Evolutionary conservation across 164 flowering plant genomes (phyloP).

Genomic region (Stephania japonica): DNA sequence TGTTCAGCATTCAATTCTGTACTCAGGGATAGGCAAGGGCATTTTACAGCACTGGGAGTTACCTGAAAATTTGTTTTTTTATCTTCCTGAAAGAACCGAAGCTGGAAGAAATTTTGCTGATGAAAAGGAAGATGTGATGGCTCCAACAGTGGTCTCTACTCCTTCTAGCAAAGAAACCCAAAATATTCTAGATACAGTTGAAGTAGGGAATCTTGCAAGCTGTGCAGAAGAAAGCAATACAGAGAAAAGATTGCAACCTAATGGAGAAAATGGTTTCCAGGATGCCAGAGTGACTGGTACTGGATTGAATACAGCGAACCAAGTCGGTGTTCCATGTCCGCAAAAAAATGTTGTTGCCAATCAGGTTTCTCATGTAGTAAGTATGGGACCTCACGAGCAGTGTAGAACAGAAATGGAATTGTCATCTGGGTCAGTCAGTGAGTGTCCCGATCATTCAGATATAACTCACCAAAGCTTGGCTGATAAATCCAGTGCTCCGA

Average conservation of each 20-base stretch:
- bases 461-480: conserved; percentile 23
- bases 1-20: conserved; percentile 32
- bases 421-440: conserved; percentile 27
- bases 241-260: conserved; percentile 8
- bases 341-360: conserved; percentile 7
- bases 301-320: conserved; percentile 16
- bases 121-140: conserved; percentile 16
- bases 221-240: conserved; percentile 18
- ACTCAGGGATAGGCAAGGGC: conserved; percentile 54
- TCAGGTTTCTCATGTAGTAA: conserved; percentile 7
- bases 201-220: conserved; percentile 18
- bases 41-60: conserved; percentile 67
- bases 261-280: neutral
- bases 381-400: conserved; percentile 18
- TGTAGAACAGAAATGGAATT: conserved; percentile 17
- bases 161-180: conserved; percentile 2
- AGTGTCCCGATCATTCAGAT: conserved; percentile 27
- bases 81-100: conserved; percentile 20
- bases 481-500: conserved; percentile 29
- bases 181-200: neutral
- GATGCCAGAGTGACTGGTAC: conserved; percentile 14
- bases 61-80: conserved; percentile 23
- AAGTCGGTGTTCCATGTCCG: conserved; percentile 9
- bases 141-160: neutral
- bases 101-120: conserved; percentile 6